Evolutionary conservation across 768 basidiomycete species (phyloP), one percentile per base, ranked within the genome.

Genomic region (Cystobasidium ongulense): DNA sequence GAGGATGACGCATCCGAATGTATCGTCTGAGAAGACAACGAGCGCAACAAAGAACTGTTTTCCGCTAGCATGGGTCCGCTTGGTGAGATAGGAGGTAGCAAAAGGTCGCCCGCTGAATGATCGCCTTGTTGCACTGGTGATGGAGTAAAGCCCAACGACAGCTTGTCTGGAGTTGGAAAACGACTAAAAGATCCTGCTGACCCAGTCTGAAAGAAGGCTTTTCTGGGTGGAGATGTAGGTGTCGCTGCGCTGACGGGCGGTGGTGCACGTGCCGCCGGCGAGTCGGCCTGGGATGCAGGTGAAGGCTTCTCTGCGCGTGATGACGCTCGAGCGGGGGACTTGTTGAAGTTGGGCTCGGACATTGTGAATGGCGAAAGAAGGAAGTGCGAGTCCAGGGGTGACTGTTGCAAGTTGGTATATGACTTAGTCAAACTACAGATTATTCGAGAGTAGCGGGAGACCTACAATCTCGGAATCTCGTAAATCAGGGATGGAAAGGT

Each of bases 111-210:
- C 2, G 33, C 11, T 15, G 25, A 29, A 29, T 23, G 43, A 35
- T 53, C 50, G 35, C 52, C 13, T 35, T 54, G 46, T 46, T 46
- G 38, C 15, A 35, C 39, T 41, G 62, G 52, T n/a, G 63, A 62
- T 10, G 74, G 74, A 11, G 74, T 72, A 25, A 54, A 46, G 29
- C 74, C 74, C 36, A 74, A 11, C 21, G 71, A 50, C 11, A 74
- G 31, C 31, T 68, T 59, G 57, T 74, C 74, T 5, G 74, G 74
- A 3, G 74, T 74, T 36, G 74, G 74, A 31, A 74, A 74, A 38
- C 74, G 64, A 27, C 50, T 46, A 29, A 74, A 74, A 11, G 74
- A 74, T 11, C 27, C 25, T 27, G 68, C 21, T 8, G 68, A 71
- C 3, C 33, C 68, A 36, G 33, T 59, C 54, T 71, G 68, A 35